phyloP scores from a whole-genome alignment of 108 stramenopile genomes.

The Nitzschia sp. region DNA sequence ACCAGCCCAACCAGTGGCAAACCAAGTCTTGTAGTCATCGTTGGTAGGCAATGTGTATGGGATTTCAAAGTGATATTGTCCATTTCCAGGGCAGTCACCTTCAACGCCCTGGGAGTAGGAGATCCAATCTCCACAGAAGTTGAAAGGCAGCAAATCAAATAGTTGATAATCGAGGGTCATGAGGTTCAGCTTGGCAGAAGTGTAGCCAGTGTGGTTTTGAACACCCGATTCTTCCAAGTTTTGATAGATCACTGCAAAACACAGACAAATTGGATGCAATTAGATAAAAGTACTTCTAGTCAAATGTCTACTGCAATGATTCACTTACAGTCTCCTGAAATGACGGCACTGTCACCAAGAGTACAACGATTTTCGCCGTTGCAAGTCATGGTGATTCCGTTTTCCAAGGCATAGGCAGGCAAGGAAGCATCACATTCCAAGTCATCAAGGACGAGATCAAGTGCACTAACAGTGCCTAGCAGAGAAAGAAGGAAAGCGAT shows the following conservation, averaged over 20 bases:
- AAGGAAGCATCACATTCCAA: slow-evolving; percentile 25
- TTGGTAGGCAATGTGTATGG: slow-evolving; percentile 32
- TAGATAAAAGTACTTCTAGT: not conserved
- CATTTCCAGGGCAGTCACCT: slow-evolving; percentile 32
- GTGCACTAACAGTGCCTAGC: slow-evolving; percentile 10
- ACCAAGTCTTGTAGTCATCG: slow-evolving; percentile 35
- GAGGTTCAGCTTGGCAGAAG: slow-evolving; percentile 28
- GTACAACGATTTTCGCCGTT: slow-evolving; percentile 24
- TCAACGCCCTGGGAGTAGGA: slow-evolving; percentile 2
- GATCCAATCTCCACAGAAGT: slow-evolving; percentile 40
- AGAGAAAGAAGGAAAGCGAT: not conserved
- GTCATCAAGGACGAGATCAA: slow-evolving; percentile 29
- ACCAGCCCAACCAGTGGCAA: slow-evolving; percentile 42
- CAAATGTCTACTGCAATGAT: not conserved
- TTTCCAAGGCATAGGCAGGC: slow-evolving; percentile 16
- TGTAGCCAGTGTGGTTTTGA: slow-evolving; percentile 30
- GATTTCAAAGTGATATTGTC: slow-evolving; percentile 31
- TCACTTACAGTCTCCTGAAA: slow-evolving; percentile 36
- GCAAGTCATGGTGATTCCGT: slow-evolving; percentile 28
- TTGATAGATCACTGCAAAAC: slow-evolving; percentile 26
- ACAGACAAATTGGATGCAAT: not conserved
- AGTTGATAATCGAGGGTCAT: slow-evolving; percentile 36
- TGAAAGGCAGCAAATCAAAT: slow-evolving; percentile 26
- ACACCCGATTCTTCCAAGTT: slow-evolving; percentile 5
- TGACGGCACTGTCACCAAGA: slow-evolving; percentile 16